Evolutionary conservation across 2,329 filamentous ascomycete genomes (phyloP).

Genomic region (Teratosphaeriaceae sp.): DNA sequence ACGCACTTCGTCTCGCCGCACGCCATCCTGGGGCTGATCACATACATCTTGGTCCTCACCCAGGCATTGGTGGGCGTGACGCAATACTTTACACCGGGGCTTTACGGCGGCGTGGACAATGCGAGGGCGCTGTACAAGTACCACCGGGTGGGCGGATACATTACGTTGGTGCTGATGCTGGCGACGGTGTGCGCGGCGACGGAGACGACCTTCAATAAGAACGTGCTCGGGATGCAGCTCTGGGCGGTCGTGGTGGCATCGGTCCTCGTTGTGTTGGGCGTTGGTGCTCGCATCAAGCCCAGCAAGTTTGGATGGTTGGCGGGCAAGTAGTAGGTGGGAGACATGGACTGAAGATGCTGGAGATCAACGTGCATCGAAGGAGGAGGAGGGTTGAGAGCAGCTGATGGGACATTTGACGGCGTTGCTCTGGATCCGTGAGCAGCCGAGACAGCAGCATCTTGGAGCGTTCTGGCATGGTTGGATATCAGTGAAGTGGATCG

Average conservation of each 20-base stretch:
- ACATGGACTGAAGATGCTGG: no score
- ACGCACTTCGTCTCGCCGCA: conserved; percentile 75
- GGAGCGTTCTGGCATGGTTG: no score
- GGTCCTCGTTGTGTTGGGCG: conserved; percentile 61
- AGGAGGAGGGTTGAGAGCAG: no score
- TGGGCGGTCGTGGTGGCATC: conserved; percentile 67
- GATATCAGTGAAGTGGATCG: no score
- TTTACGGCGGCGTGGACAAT: conserved; percentile 72
- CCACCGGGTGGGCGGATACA: conserved; percentile 72
- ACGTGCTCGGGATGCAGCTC: conserved; percentile 62
- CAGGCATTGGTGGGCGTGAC: conserved; percentile 77
- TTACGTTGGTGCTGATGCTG: conserved; percentile 62
- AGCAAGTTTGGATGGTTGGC: conserved; percentile 64
- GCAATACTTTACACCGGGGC: conserved; percentile 65
- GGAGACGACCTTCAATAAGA: conserved; percentile 66
- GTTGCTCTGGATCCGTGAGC: no score
- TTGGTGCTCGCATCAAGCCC: conserved; percentile 73
- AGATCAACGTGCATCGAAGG: no score
- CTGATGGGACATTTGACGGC: no score
- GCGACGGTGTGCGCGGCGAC: conserved; percentile 69
- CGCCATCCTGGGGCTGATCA: conserved; percentile 72
- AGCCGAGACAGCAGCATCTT: no score
- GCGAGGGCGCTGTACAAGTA: conserved; percentile 88
- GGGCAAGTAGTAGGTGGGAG: conserved; percentile 17
- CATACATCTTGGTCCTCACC: conserved; percentile 60